Conservation (phyloP, 345 rosid species). For the Murraya koenigii region DNA sequence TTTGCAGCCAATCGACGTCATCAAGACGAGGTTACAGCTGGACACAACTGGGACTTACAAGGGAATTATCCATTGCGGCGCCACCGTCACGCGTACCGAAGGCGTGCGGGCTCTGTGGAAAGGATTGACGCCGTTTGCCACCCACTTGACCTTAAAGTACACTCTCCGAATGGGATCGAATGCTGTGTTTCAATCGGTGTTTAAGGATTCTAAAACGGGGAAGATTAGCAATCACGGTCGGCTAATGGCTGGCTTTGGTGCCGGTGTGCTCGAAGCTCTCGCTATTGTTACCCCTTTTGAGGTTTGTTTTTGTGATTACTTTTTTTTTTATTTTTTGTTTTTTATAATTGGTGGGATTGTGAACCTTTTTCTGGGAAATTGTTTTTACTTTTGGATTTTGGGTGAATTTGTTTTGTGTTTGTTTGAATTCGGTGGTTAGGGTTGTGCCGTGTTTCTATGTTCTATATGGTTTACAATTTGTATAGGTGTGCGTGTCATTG, state of each 20-base stretch:
- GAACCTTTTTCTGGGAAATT: background rate
- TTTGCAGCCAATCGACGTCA: conserved; percentile 92
- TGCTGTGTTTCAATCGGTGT: conserved; percentile 68
- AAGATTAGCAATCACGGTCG: conserved; percentile 58
- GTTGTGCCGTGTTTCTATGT: background rate
- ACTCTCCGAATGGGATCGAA: conserved; percentile 93
- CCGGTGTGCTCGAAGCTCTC: conserved; percentile 95
- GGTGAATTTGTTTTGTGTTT: background rate
- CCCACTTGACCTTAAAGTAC: conserved; percentile 86
- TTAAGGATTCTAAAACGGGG: conserved; percentile 79
- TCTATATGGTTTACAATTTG: background rate
- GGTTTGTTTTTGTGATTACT: conserved; percentile 30
- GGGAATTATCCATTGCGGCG: conserved; percentile 82
- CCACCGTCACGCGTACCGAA: conserved; percentile 60
- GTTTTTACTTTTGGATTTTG: background rate
- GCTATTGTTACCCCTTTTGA: conserved; percentile 93
- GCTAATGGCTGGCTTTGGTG: conserved; percentile 80
- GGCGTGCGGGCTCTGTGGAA: conserved; percentile 93
- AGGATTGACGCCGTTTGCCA: conserved; percentile 91
- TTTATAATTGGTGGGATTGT: background rate
- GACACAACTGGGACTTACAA: conserved; percentile 63
- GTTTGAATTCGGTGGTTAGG: background rate
- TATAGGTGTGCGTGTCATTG: background rate
- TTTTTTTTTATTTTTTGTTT: background rate
- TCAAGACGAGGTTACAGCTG: conserved; percentile 90